A percentile compares a stretch with the other conserved stretches of the same genome.
Evolutionary conservation across 163 green algal species (phyloP).

Genomic region (Coccomyxa subellipsoidea): DNA sequence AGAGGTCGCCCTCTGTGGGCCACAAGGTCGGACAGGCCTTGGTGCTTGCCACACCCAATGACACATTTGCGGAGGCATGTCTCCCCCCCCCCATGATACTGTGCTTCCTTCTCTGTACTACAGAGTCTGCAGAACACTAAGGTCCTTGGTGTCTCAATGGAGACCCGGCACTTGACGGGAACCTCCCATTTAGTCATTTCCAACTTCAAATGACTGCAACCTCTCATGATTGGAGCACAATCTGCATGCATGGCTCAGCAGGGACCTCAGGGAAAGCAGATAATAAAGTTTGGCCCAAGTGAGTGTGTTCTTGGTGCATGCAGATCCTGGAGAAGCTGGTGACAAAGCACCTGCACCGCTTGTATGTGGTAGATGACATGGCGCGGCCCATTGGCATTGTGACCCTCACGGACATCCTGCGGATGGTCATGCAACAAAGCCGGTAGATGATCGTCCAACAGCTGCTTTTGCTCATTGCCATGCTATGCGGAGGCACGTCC

Average conservation of each 20-base stretch:
- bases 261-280: too few relatives aligned
- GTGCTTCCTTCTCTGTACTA: not conserved
- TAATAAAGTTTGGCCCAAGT: not conserved
- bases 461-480: too few relatives aligned
- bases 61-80: slow-evolving; percentile 24
- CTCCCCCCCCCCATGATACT: not conserved
- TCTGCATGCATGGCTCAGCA: too few relatives aligned
- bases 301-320: slow-evolving; percentile 1
- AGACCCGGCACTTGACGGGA: not conserved
- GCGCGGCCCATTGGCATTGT: slow-evolving; percentile 64
- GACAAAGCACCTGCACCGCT: slow-evolving; percentile 61
- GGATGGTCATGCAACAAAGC: slow-evolving; percentile 36
- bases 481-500: too few relatives aligned
- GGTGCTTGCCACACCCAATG: slow-evolving; percentile 33
- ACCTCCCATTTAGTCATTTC: not conserved
- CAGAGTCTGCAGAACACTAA: not conserved
- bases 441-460: not conserved
- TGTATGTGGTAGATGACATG: slow-evolving; percentile 70
- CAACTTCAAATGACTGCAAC: too few relatives aligned
- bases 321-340: slow-evolving; percentile 62
- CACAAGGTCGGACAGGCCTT: slow-evolving; percentile 72
- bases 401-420: slow-evolving; percentile 80
- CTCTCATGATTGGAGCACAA: too few relatives aligned
- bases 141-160: not conserved
- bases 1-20: slow-evolving; percentile 17